phyloP scores from a whole-genome alignment of 2,329 filamentous ascomycete species.

The Spiromastix sp. region DNA sequence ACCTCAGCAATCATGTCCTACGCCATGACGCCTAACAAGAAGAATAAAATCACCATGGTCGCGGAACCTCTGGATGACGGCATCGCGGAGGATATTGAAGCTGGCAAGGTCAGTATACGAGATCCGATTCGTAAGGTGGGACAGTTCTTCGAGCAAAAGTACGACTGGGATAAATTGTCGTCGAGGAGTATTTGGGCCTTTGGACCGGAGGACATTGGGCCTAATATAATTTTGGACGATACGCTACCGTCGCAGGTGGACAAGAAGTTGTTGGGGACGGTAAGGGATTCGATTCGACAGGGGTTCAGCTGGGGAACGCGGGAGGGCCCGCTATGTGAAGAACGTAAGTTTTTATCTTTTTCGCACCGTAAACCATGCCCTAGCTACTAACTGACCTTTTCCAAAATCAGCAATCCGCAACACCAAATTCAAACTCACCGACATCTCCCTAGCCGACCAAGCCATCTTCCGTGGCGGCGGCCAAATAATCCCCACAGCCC shows the following conservation, averaged over 20 bases:
- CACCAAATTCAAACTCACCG: conserved; percentile 92
- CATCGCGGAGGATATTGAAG: conserved; percentile 90
- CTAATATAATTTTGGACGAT: conserved; percentile 94
- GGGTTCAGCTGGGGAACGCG: conserved; percentile 94
- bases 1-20: conserved; percentile 98
- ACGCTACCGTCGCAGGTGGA: conserved; percentile 91
- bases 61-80: conserved; percentile 92
- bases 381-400: conserved; percentile 9
- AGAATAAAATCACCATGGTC: conserved; percentile 98
- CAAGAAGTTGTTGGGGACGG: conserved; percentile 76
- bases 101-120: conserved; percentile 78
- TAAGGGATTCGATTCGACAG: conserved; percentile 86
- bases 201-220: conserved; percentile 85
- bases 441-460: conserved; percentile 74
- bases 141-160: conserved; percentile 94
- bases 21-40: conserved; percentile 95
- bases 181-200: conserved; percentile 97
- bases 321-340: conserved; percentile 94
- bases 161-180: conserved; percentile 92
- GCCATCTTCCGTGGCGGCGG: conserved; percentile 92
- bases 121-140: conserved; percentile 88
- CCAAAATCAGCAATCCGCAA: conserved; percentile 70
- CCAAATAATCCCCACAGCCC: conserved; percentile 91
- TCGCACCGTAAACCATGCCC: not conserved
- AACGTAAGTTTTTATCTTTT: conserved; percentile 55